These are phyloP conservation scores for Radiomyces spectabilis DNA, from an alignment of 192 early-diverging fungal species.

Conservation along the genomic window DNA sequence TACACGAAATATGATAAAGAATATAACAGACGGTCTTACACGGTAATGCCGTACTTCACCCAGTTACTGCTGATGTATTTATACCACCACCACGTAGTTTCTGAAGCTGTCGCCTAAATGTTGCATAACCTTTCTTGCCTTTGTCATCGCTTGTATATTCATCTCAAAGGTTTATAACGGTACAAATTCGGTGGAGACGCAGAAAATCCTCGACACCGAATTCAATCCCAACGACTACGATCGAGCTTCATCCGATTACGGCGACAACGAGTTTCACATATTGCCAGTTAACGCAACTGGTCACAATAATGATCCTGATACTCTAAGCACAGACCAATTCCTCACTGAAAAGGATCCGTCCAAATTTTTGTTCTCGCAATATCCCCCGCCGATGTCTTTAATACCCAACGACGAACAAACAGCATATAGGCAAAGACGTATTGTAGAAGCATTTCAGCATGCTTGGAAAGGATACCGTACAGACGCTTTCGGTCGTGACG, in stretches of 20 bases:
- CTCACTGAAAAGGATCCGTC: background rate
- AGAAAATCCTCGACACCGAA: too few species aligned
- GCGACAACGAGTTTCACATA: too few species aligned
- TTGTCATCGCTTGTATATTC: too few species aligned
- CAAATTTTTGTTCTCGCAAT: conserved; percentile 10
- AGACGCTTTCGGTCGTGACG: conserved; percentile 80
- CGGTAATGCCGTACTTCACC: background rate
- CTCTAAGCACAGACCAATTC: background rate
- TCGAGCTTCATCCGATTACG: too few species aligned
- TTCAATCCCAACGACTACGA: too few species aligned
- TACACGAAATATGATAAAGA: conserved; percentile 18
- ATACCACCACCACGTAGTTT: too few species aligned
- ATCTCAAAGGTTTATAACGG: too few species aligned
- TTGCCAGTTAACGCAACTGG: too few species aligned
- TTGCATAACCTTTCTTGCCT: too few species aligned
- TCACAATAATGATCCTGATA: background rate
- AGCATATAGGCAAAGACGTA: conserved; percentile 44
- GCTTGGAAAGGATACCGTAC: conserved; percentile 76
- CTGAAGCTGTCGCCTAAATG: too few species aligned
- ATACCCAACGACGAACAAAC: conserved; percentile 18
- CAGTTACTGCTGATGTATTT: too few species aligned
- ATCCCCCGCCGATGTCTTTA: conserved; percentile 6
- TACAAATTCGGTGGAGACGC: too few species aligned
- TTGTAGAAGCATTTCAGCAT: conserved; percentile 62
- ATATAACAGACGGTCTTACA: background rate